Base-by-base conservation (phyloP, 2,329 filamentous ascomycete species). In the Colletotrichum tanaceti region DNA sequence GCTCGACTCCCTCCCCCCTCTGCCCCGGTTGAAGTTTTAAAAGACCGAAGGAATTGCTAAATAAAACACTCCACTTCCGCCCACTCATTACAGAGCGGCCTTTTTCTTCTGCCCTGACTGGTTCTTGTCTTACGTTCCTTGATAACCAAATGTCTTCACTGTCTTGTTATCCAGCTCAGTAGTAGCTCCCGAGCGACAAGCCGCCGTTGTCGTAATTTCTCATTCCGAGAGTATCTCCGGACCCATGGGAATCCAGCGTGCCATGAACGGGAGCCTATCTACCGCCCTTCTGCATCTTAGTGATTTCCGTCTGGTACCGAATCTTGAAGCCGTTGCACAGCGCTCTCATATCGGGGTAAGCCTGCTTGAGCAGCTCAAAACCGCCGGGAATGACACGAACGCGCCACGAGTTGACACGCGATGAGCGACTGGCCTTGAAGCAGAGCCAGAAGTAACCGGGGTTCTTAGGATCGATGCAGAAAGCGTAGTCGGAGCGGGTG, bases 321-420 rank as follows among this genome's bases (percentile, higher is more conserved):
- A 95, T 80, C 85, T 98, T 98, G 86, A 98, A 98, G 6, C 95
- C 96, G 81, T 99, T 99, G 85, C 95, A 97, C 71, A 99, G 84
- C 57, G 94, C 93, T 73, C 91, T 88, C 92, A 98, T 97, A 75
- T 98, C 94, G 0, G 96, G 95, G 77, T 99, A 99, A 60, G 91
- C 88, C 73, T 92, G 92, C 73, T 92, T 92, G 81, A 94, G 90
- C 74, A 99, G 86, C 82, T 98, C 94, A 77, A 95, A 99, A 5
- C 93, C 96, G 75, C 97, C 92, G 2, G 96, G 96, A 20, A 98
- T 92, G 44, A 98, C 90, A 74, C 96, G 94, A 72, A 99, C 93
- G 5, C 90, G 89, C 90, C 95, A 94, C 54, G 89, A 90, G 71
- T 92, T 90, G 61, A 95, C 88, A 52, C 85, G 86, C 3, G 93